Percentiles rank a stretch among this genome's conserved stretches.
These are phyloP conservation scores for Fusarium verrucosum DNA, from an alignment of 2,329 filamentous ascomycete species.

Conservation along the genomic window DNA sequence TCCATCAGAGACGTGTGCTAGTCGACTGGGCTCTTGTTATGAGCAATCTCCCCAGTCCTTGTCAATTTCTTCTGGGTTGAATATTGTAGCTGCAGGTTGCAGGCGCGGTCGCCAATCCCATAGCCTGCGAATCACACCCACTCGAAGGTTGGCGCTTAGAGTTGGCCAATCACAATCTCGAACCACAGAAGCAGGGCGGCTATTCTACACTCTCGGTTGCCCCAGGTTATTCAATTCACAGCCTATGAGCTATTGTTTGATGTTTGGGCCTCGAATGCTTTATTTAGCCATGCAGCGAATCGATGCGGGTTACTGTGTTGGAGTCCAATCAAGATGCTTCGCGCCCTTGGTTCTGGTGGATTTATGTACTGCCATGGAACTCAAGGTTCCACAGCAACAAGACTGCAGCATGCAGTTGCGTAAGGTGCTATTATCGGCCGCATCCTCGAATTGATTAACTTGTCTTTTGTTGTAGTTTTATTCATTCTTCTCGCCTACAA, in stretches of 20 bases:
- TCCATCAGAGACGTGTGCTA: constrained; percentile 20
- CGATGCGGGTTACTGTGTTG: constrained; percentile 25
- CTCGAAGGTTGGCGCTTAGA: constrained; percentile 43
- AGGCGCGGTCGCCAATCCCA: constrained; percentile 42
- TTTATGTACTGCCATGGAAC: no score
- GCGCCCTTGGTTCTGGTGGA: constrained; percentile 30
- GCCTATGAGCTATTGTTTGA: constrained; percentile 40
- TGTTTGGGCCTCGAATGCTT: constrained; percentile 34
- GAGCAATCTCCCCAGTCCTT: constrained; percentile 35
- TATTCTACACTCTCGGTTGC: constrained; percentile 49
- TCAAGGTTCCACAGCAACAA: constrained; percentile 22
- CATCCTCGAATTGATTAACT: constrained; percentile 22
- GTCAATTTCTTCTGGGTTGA: constrained; percentile 17
- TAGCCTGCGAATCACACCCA: constrained; percentile 42
- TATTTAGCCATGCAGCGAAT: constrained; percentile 43
- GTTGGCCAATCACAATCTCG: constrained; percentile 44
- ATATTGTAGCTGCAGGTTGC: constrained; percentile 27
- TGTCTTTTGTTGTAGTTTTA: constrained; percentile 14
- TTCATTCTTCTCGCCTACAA: constrained; percentile 17
- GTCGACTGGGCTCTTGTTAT: neutral
- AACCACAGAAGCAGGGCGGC: constrained; percentile 47
- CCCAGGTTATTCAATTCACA: constrained; percentile 40
- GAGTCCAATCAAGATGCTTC: constrained; percentile 40
- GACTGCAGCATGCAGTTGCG: constrained; percentile 15
- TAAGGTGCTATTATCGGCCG: constrained; percentile 27